Base-by-base conservation (phyloP, 176 grass and related monocot species). In the Tillandsia leiboldiana region DNA sequence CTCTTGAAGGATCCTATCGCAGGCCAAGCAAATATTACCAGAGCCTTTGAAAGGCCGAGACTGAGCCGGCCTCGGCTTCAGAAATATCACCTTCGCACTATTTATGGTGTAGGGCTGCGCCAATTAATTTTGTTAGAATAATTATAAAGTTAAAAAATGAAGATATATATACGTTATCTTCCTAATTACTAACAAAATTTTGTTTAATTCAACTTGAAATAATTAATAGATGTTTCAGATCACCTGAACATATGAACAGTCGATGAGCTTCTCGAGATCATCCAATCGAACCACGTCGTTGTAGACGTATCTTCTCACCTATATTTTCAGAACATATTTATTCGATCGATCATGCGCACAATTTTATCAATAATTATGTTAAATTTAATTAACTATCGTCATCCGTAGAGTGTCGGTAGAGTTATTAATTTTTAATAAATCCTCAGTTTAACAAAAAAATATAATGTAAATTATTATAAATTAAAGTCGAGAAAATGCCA, bases 11-110 rank as follows among this genome's bases (percentile, higher is more conserved):
- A 97, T 90, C 70, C 94, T 74, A 77, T 90, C 94, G 79, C 94
- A 97, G 23, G 94, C 87, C 66, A 90, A 48, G 86, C 94, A 97
- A 72, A 93, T 67, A 77, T 97, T 97, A 75, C 86, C 94, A 68
- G 84, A 93, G 13, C 89, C 94, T 80, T 99, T 99, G 76, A 90
- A 99, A 11, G 89, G 94, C 90, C 90, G 90, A 5, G 89, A 93
- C 63, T 99, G 94, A 53, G 20, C 20, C 20, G 94, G 94, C 87
- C 94, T 75, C 10, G 84, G 89, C 84, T 85, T 99, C 28, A 99
- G 80, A 72, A 99, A 99, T 47, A 99, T 82, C 79, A 93, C 94
- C 82, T 99, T 99, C 3, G 94, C 89, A 14, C 90, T 90, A 80
- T 99, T 99, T 73, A 93, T 99, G 48, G 94, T 99, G 80, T 99